Evolutionary conservation across 176 grass and related monocot genomes (phyloP).

Genomic region (Cenchrus fungigraminus): DNA sequence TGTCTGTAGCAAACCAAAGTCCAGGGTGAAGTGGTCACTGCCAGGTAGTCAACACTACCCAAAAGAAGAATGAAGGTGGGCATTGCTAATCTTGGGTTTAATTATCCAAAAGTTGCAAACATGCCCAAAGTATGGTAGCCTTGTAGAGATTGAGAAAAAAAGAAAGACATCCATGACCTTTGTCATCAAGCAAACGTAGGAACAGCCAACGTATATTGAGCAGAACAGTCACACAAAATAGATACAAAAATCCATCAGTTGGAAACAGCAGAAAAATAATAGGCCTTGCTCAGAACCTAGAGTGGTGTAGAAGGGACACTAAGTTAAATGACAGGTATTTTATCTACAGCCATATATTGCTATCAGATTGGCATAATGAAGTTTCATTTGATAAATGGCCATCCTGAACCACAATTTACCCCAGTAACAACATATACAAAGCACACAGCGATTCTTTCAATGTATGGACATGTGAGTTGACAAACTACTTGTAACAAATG

Average conservation of each 20-base stretch:
- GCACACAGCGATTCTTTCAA: background rate
- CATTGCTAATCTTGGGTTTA: background rate
- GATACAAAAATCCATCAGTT: background rate
- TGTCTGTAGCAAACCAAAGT: conserved; percentile 7
- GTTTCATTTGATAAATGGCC: conserved; percentile 25
- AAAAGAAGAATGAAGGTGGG: background rate
- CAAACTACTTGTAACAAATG: conserved; percentile 10
- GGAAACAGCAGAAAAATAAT: conserved; percentile 1
- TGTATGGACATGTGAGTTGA: background rate
- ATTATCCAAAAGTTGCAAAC: conserved; percentile 19
- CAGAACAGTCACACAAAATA: conserved; percentile 6
- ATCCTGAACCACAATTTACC: background rate
- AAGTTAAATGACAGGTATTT: background rate
- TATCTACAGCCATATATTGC: background rate
- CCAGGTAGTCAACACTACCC: background rate
- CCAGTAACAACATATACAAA: background rate
- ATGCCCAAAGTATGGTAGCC: too few relatives aligned
- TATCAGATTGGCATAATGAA: conserved; percentile 5
- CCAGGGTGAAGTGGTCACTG: background rate
- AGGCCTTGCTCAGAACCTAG: background rate
- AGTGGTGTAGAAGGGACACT: background rate
- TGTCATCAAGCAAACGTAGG: background rate
- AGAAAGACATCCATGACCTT: background rate
- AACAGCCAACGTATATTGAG: background rate
- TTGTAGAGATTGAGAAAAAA: background rate